phyloP scores from a whole-genome alignment of 176 grass and related monocot genomes.

The Hsuehochloa calcarea region DNA sequence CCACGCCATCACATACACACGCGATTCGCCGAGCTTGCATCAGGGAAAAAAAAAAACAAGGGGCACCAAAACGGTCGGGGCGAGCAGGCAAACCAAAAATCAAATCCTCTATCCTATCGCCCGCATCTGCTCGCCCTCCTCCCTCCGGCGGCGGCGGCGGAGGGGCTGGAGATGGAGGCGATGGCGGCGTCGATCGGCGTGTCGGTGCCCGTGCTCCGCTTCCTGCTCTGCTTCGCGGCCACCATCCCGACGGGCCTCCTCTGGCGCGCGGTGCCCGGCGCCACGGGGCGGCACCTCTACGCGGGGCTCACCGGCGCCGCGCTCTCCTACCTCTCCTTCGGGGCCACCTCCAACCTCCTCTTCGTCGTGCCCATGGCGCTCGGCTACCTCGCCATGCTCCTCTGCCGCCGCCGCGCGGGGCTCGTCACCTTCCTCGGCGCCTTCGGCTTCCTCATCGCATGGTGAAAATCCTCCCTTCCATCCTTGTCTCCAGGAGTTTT shows the following conservation, averaged over 20 bases:
- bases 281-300: constrained; percentile 72
- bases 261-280: constrained; percentile 62
- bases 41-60: neutral
- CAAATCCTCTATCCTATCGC: constrained; percentile 34
- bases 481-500: constrained; percentile 2
- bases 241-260: constrained; percentile 86
- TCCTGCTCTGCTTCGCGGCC: constrained; percentile 92
- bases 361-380: constrained; percentile 83
- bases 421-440: constrained; percentile 82
- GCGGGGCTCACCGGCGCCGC: constrained; percentile 69
- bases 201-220: constrained; percentile 88
- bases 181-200: constrained; percentile 90
- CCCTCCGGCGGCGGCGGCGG: constrained; percentile 18
- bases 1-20: constrained; percentile 3
- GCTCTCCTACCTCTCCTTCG: constrained; percentile 92
- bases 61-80: neutral
- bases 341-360: constrained; percentile 83
- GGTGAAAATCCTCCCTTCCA: constrained; percentile 49
- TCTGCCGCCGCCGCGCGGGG: constrained; percentile 64
- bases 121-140: constrained; percentile 37
- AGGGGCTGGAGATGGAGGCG: constrained; percentile 74
- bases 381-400: constrained; percentile 77
- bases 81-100: neutral
- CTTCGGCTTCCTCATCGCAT: constrained; percentile 93
- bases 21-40: constrained; percentile 27